Evolutionary conservation across 768 basidiomycete species (phyloP).

Genomic region (Agrocybe chaxingu): DNA sequence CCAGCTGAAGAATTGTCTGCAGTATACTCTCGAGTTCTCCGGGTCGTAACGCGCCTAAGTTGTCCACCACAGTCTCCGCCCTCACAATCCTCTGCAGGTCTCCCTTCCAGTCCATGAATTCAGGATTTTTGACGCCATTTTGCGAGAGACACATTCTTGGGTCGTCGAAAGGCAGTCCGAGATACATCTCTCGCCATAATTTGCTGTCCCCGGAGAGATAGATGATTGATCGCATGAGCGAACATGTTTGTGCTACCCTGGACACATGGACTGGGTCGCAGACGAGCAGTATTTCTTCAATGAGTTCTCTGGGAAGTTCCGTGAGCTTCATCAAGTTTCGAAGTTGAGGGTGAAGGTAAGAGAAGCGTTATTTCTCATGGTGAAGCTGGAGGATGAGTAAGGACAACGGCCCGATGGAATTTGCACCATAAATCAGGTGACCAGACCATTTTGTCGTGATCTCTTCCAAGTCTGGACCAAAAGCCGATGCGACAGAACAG

Average conservation of each 20-base stretch:
- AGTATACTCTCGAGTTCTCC: slow-evolving; percentile 43
- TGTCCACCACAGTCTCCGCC: slow-evolving; percentile 43
- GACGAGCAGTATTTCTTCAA: slow-evolving; percentile 54
- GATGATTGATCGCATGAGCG: slow-evolving; percentile 34
- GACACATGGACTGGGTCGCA: slow-evolving; percentile 64
- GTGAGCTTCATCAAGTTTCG: slow-evolving; percentile 21
- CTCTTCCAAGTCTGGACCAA: too few species aligned
- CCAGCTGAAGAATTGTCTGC: slow-evolving; percentile 48
- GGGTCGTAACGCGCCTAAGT: slow-evolving; percentile 29
- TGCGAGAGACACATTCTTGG: slow-evolving; percentile 46
- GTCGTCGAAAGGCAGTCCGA: slow-evolving; percentile 62
- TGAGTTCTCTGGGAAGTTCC: slow-evolving; percentile 54
- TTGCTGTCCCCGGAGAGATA: slow-evolving; percentile 42
- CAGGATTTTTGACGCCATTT: slow-evolving; percentile 24
- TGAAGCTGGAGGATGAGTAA: neutral
- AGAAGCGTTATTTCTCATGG: neutral
- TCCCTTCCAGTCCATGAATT: slow-evolving; percentile 46
- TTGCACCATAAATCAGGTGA: too few species aligned
- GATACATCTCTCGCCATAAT: slow-evolving; percentile 67
- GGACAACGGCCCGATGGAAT: too few species aligned
- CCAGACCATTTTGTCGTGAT: too few species aligned
- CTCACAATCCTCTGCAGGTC: slow-evolving; percentile 55
- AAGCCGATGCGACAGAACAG: too few species aligned
- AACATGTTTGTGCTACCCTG: slow-evolving; percentile 47
- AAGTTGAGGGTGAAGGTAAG: neutral